Percentiles rank a stretch among this genome's conserved stretches.
Evolutionary conservation across 116 monocot genomes (phyloP).

Genomic region (Iris pallida): DNA sequence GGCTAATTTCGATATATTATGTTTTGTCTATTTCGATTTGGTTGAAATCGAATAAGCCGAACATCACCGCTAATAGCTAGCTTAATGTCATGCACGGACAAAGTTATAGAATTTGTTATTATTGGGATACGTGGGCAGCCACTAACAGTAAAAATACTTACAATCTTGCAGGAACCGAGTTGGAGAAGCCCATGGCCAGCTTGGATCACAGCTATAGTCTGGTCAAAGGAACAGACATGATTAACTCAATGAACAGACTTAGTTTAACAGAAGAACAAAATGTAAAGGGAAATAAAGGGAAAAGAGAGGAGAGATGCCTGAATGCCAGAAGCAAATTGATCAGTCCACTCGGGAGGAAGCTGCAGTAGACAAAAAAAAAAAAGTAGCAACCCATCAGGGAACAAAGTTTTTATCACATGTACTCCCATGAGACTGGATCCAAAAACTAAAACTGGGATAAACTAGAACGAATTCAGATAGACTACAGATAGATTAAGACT

Average conservation of each 20-base stretch:
- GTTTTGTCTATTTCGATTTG: too few relatives aligned
- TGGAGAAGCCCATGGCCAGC: constrained; percentile 91
- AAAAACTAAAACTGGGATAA: too few relatives aligned
- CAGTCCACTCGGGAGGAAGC: constrained; percentile 97
- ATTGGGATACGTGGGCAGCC: neutral
- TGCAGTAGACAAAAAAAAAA: constrained; percentile 23
- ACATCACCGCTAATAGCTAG: too few relatives aligned
- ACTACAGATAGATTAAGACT: too few relatives aligned
- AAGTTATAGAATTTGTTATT: too few relatives aligned
- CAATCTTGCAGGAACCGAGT: constrained; percentile 87
- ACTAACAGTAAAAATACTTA: constrained; percentile 18
- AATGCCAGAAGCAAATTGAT: constrained; percentile 90
- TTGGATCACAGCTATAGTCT: constrained; percentile 86
- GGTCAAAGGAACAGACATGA: constrained; percentile 5
- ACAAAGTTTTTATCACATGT: neutral
- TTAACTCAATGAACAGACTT: neutral
- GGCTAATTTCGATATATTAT: too few relatives aligned
- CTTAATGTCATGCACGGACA: too few relatives aligned
- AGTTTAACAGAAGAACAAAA: neutral
- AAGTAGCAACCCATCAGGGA: neutral
- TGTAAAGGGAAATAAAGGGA: neutral
- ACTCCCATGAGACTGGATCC: too few relatives aligned
- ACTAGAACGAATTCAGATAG: too few relatives aligned
- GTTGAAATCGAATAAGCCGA: too few relatives aligned
- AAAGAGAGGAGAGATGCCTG: constrained; percentile 35